Percentiles rank a stretch among this genome's conserved stretches.
phyloP scores from a whole-genome alignment of 164 flowering plant species.

The Chimonanthus salicifolius region DNA sequence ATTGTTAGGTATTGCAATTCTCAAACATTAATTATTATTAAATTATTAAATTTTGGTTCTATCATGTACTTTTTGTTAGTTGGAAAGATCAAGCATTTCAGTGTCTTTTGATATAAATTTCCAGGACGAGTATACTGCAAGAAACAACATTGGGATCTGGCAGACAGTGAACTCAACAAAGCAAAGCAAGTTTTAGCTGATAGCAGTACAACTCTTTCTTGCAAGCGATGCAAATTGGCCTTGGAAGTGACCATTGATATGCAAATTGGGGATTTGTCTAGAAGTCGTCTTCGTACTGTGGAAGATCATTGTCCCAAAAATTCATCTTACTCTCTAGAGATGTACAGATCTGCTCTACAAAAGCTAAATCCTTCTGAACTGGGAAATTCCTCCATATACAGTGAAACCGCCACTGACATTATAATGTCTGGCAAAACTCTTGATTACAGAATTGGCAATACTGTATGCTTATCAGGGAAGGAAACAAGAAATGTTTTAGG shows the following conservation, averaged over 20 bases:
- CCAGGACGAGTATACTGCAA: constrained; percentile 26
- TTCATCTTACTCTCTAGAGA: constrained; percentile 11
- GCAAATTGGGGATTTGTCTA: constrained; percentile 23
- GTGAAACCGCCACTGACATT: not conserved
- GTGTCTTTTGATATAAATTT: constrained; percentile 1
- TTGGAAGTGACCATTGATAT: constrained; percentile 23
- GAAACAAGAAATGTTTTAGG: not conserved
- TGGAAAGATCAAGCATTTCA: not conserved
- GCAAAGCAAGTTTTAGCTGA: constrained; percentile 19
- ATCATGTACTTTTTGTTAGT: not conserved
- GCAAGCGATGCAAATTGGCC: constrained; percentile 24
- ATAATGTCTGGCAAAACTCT: not conserved
- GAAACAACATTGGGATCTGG: constrained; percentile 26
- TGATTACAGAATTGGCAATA: not conserved
- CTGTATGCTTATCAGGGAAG: not conserved
- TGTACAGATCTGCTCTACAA: constrained; percentile 20
- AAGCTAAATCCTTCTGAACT: constrained; percentile 18
- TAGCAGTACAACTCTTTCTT: constrained; percentile 10
- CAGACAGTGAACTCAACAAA: constrained; percentile 23
- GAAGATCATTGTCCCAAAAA: constrained; percentile 1
- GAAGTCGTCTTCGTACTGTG: constrained; percentile 7
- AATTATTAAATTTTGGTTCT: not conserved
- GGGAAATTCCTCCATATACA: constrained; percentile 6
- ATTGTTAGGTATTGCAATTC: constrained; percentile 48
- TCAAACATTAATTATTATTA: not conserved